phyloP scores from a whole-genome alignment of 768 basidiomycete genomes.

The Amanita exitialis region DNA sequence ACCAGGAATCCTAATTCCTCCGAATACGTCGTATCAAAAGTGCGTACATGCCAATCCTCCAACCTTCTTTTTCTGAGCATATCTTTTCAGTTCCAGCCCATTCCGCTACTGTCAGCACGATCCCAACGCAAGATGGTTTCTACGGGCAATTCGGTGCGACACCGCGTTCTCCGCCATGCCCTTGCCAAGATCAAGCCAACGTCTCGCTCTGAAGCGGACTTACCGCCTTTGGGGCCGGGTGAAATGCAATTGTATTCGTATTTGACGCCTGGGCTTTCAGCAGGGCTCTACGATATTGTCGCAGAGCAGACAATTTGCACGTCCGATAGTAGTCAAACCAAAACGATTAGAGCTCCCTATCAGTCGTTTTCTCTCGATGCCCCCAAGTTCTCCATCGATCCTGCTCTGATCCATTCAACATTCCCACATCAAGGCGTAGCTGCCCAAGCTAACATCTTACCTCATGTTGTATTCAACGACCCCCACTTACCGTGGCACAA shows the following conservation, averaged over 20 bases:
- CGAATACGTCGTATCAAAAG: too few species aligned
- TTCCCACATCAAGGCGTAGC: not conserved
- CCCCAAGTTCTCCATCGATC: not conserved
- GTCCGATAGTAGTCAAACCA: not conserved
- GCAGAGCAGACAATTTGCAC: not conserved
- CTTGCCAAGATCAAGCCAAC: too few species aligned
- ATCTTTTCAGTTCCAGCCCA: too few species aligned
- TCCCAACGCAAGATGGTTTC: too few species aligned
- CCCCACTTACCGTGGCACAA: not conserved
- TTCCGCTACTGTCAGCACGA: too few species aligned
- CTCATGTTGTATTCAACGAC: not conserved
- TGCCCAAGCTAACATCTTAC: not conserved
- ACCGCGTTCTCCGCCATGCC: too few species aligned
- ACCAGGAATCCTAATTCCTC: too few species aligned
- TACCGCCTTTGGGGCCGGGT: not conserved
- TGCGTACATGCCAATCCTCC: too few species aligned
- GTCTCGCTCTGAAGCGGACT: too few species aligned
- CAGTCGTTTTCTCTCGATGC: not conserved
- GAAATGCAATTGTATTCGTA: not conserved
- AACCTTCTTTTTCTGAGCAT: too few species aligned
- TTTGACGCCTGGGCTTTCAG: not conserved
- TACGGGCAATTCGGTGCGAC: too few species aligned
- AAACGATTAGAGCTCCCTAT: not conserved
- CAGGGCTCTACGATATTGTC: not conserved
- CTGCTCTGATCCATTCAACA: not conserved